Base-by-base conservation (phyloP, 768 basidiomycete species). In the Coprinellus micaceus region DNA sequence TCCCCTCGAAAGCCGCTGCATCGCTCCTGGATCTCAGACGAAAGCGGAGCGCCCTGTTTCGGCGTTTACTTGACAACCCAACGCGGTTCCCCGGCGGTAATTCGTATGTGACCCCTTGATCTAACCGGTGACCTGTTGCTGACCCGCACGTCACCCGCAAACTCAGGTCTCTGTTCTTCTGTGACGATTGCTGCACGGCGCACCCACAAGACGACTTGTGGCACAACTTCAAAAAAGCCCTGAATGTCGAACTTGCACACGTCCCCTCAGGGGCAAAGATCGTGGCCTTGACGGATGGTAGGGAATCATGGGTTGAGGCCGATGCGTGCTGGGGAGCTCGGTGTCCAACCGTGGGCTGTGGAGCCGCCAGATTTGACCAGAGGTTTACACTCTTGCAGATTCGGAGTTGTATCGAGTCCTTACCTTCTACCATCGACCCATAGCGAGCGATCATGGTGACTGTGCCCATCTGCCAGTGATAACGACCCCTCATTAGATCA, bases 351-450 rank as follows among this genome's bases (percentile, higher is more conserved):
- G 15, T 12, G 26, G 51, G 28, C 2, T 57, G 56, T 50, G 36
- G n/a, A 15, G 50, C 49, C 9, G 26, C 21, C 13, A 19, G 56
- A 41, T 57, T 57, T 46, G 56, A 57, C 30, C 47, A 29, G 22
- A 22, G 29, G 21, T 24, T 30, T n/a, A 57, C 56, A 15, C 46
- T 57, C 29, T 50, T 13, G 17, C 41, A 52, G 43, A 57, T 57
- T 28, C 26, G 39, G 24, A 13, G 24, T 15, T 57, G 56, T 33
- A 5, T 57, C 3, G 56, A 57, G 10, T 2, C 30, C 13, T 41
- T 57, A 21, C 56, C 56, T 25, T 30, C 10, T 25, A 46, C 22
- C 30, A 57, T 57, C 12, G 24, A 25, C 15, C 25, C 5, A 37
- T 21, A 33, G 4, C 30, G 22, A 36, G 11, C 17, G 28, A n/a